A percentile compares a stretch with the other conserved stretches of the same genome.
Evolutionary conservation across 306 rosid species (phyloP).

Genomic region (Hippophae gyantsensis): DNA sequence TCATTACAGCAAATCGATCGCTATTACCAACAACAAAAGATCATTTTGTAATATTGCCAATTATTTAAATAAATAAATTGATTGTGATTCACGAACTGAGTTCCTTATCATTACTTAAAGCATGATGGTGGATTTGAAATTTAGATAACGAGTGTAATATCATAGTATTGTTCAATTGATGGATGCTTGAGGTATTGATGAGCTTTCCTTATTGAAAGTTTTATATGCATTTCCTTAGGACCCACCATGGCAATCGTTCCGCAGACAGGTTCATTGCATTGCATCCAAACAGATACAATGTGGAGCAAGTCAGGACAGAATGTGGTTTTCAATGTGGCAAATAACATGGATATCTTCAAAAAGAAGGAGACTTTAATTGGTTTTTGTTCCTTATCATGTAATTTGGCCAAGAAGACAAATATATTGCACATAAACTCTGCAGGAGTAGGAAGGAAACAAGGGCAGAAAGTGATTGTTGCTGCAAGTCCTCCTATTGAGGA

Average conservation of each 20-base stretch:
- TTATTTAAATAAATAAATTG: no score
- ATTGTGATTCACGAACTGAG: no score
- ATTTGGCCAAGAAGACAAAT: constrained; percentile 29
- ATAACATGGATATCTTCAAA: constrained; percentile 25
- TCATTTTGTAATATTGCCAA: no score
- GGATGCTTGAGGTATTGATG: background rate
- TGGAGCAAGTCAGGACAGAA: constrained; percentile 24
- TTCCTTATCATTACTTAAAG: background rate
- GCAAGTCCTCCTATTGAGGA: constrained; percentile 97
- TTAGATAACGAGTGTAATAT: background rate
- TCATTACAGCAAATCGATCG: background rate
- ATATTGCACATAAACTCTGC: constrained; percentile 22
- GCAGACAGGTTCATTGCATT: constrained; percentile 27
- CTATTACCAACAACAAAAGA: background rate
- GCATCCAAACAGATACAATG: constrained; percentile 20
- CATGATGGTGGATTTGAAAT: background rate
- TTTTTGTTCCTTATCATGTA: constrained; percentile 25
- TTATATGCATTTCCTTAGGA: constrained; percentile 10
- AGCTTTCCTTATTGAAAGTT: constrained; percentile 8
- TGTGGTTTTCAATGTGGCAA: constrained; percentile 16
- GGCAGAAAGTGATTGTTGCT: constrained; percentile 44
- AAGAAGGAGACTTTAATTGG: constrained; percentile 34
- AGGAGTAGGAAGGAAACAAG: constrained; percentile 21
- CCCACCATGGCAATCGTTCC: constrained; percentile 48
- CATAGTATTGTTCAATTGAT: background rate